These are phyloP conservation scores for Trichoderma asperellum DNA, from an alignment of 2,329 filamentous ascomycete genomes.

Conservation along the genomic window DNA sequence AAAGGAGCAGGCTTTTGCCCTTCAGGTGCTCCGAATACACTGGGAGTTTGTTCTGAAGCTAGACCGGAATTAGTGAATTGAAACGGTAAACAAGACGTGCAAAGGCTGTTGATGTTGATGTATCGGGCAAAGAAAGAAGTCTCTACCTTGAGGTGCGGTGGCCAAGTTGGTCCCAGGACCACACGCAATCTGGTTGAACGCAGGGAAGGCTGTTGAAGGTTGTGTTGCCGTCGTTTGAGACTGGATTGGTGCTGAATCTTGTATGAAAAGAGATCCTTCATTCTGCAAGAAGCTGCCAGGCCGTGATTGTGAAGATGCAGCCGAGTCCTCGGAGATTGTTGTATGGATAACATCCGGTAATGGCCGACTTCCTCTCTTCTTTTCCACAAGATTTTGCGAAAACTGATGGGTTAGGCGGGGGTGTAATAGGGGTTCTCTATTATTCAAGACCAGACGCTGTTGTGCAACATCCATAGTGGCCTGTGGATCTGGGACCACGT, in stretches of 20 bases:
- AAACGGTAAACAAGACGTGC: background rate
- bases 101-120: background rate
- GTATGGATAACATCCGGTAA: constrained; percentile 60
- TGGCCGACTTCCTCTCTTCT: constrained; percentile 57
- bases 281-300: constrained; percentile 28
- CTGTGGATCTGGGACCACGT: constrained; percentile 49
- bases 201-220: constrained; percentile 16
- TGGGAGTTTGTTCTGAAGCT: constrained; percentile 16
- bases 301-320: constrained; percentile 23
- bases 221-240: background rate
- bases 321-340: constrained; percentile 53
- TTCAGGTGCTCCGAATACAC: constrained; percentile 13
- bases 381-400: constrained; percentile 61
- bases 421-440: constrained; percentile 50
- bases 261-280: constrained; percentile 41
- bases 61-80: constrained; percentile 19
- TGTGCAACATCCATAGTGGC: constrained; percentile 43
- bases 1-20: constrained; percentile 9
- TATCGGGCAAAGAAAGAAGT: background rate
- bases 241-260: constrained; percentile 27
- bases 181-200: constrained; percentile 2
- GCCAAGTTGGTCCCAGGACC: constrained; percentile 14
- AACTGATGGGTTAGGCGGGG: constrained; percentile 59
- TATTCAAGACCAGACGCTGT: constrained; percentile 51
- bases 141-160: constrained; percentile 22